Evolutionary conservation across 2,329 filamentous ascomycete genomes (phyloP), one percentile per base, ranked within the genome.

Genomic region (Epichloe brachyelytri): DNA sequence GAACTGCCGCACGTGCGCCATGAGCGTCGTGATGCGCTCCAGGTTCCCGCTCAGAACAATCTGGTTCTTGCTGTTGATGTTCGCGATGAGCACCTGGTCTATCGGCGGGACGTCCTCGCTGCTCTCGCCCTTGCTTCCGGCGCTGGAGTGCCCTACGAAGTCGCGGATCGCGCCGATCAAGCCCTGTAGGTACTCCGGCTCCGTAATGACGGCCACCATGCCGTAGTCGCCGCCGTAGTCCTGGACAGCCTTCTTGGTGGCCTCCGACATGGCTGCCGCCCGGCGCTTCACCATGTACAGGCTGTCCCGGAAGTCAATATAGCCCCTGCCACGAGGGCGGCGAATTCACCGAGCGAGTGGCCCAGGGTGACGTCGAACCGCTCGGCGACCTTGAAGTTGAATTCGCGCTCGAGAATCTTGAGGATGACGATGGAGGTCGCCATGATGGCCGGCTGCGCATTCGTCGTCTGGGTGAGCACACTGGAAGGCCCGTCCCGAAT

Each of bases 361-460:
- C 91, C 91, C 22, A 96, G 75, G 1, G 86, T 87, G 37, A 94
- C 81, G 68, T 95, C 87, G 43, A 89, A 82, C 53, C 83, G 76
- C 51, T 86, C 79, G 8, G 73, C 68, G 6, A 83, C 78, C 52
- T 79, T 74, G 69, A 96, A 95, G 40, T 78, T 81, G 63, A 91
- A 96, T 58, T 95, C 87, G 54, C 79, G 73, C 70, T 96, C 88
- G 56, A 97, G 76, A 54, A 96, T 82, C 51, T 87, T 84, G 50
- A 96, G 76, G 62, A 96, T 94, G 53, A 95, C 78, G 62, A 96
- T 83, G 30, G 88, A 94, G 4, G 88, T 93, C 14, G 89, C 88
- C 88, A 97, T 95, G 67, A 96, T 95, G 60, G 91, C 90, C 1
- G 91, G 91, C 67, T 97, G 91, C 4, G 91, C 86, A 64, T 95